Evolutionary conservation across 192 early-diverging fungal genomes (phyloP), one percentile per base, ranked within the genome.

Genomic region (Spinellus fusiger): DNA sequence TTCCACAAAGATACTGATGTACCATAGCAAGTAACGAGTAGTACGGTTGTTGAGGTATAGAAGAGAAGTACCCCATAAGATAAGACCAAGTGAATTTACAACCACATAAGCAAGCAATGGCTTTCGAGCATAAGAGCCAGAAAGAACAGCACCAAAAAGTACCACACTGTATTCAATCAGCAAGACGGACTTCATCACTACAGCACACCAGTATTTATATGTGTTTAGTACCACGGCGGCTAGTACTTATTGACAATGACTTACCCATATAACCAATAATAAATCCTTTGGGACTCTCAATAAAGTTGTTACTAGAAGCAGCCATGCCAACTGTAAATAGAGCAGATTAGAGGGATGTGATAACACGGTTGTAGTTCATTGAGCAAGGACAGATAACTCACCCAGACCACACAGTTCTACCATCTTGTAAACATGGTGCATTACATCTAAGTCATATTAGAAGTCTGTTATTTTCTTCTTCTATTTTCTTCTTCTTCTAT

Each of bases 1-100:
- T 52, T 79, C 77, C 37, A 76, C 56, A 10, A 48, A 58, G 22
- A 76, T 74, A 13, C 68, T 73, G 6, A 73, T 34, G 52, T 76
- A 79, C 77, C 74, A 79, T 6, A 79, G 66, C 10, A 48, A 22
- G 12, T 68, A 69, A 9, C 77, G 65, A 5, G 23, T n/a, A 4
- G 44, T 27, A 9, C 31, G 34, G 5, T 47, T 18, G 34, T 52
- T 33, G 16, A 34, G 50, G 27, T 54, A 65, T 18, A 54, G 8
- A 0, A 72, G 34, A 5, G 70, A 72, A 5, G 35, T 31, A 48
- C 64, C 70, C 70, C 70, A 72, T 10, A 72, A 33, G 29, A 66
- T 49, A 23, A 72, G 56, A 3, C 64, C 37, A 26, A 72, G 12
- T 2, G 53, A 16, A 49, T 66, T 72, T 12, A 62, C 64, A 44